Base-by-base conservation (phyloP, 352 stramenopile species). In the Halophytophthora polymorphica region DNA sequence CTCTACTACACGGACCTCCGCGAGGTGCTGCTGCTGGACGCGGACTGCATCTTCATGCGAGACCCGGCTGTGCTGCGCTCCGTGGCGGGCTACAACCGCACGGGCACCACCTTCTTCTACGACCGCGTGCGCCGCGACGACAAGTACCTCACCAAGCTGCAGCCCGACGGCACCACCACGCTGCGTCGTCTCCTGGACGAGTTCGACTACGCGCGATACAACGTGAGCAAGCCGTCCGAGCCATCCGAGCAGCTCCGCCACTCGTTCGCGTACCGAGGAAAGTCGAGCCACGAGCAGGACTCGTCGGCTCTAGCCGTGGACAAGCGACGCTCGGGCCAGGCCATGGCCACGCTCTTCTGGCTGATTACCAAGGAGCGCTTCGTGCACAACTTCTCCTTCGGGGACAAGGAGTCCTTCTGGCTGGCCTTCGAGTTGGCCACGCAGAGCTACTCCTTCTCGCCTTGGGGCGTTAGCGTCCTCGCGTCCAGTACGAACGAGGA, bases 261-360 rank as follows among this genome's bases (percentile, higher is more conserved):
- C n/a, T n/a, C n/a, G n/a, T n/a, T n/a, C n/a, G n/a, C n/a, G n/a
- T 85, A 75, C 23, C 50, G 47, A 1, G 53, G 63, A 2, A 19
- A 54, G 36, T 77, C 66, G 5, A 75, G 60, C 33, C 74, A 86
- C 19, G 76, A 90, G 44, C 72, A 84, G 47, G 79, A 88, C 53
- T 88, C 74, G 31, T 88, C 74, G 8, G 71, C 88, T 31, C 62
- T 88, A 6, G 53, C 62, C 6, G 61, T 88, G 21, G 68, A 90
- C 61, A 88, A 90, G 56, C 54, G 50, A 3, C 61, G 69, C n/a
- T 58, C 64, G 0, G 60, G 53, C 6, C 64, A 73, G 28, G 71
- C 73, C 3, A 61, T 81, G 38, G 50, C 77, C 0, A 66, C 86
- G 36, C 64, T 90, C 23, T 80, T 75, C 55, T 81, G 69, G 51